These are phyloP conservation scores for Zanthoxylum bungeanum DNA, from an alignment of 345 rosid species.

Conservation along the genomic window DNA sequence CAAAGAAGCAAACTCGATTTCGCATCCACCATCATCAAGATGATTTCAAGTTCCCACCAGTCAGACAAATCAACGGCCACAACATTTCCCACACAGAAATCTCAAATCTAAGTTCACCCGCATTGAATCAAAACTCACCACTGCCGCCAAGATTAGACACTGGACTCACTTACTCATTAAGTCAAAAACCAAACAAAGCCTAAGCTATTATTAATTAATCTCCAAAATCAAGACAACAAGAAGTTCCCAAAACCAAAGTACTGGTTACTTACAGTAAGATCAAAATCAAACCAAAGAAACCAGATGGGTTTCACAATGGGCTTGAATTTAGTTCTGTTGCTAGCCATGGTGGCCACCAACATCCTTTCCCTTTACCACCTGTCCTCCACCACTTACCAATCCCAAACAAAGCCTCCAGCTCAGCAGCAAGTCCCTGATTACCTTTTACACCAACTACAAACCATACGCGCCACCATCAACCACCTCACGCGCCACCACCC, in stretches of 20 bases:
- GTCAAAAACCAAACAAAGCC: not conserved
- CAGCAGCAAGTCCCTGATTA: conserved; percentile 65
- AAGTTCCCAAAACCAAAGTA: not conserved
- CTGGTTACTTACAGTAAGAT: not conserved
- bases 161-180: not conserved
- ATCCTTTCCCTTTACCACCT: conserved; percentile 95
- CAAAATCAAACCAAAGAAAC: not conserved
- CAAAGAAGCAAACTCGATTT: not conserved
- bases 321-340: conserved; percentile 67
- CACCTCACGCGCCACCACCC: conserved; percentile 85
- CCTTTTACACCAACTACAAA: conserved; percentile 75
- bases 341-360: conserved; percentile 97
- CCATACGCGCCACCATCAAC: conserved; percentile 91
- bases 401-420: conserved; percentile 49
- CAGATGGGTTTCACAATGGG: conserved; percentile 90
- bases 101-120: not conserved
- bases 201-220: not conserved
- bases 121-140: not conserved
- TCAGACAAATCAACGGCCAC: not conserved
- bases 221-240: not conserved
- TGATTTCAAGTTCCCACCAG: not conserved
- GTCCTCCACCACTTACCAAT: conserved; percentile 62
- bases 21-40: not conserved
- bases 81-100: not conserved
- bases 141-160: not conserved